Base-by-base conservation (phyloP, 129 eudicot genomes). In the Artemisia annua region DNA sequence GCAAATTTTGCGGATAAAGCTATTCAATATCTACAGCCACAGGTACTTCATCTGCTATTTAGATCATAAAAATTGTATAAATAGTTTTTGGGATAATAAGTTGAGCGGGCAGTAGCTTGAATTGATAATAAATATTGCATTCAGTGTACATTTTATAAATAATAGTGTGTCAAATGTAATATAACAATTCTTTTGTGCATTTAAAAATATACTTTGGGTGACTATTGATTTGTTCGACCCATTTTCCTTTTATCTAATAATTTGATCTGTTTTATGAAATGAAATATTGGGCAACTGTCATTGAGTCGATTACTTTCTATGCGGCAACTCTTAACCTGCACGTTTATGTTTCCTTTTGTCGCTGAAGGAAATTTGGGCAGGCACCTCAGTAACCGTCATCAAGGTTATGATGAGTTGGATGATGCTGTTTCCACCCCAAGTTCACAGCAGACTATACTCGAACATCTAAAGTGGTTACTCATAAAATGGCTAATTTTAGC, bases 11-110 rank as follows among this genome's bases (percentile, higher is more conserved):
- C 77, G 96, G 98, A 30, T 96, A 93, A 84, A 85, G 86, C 86
- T 93, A 93, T 82, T 93, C 97, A 39, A 87, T 93, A 76, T 88
- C 97, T 73, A 93, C 98, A 49, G 97, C 97, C 67, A 93, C 98
- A 0, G 97, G 98, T 93, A 87, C 69, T 59, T 68, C 67, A 28
- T 53, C 67, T 75, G 50, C 30, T 70, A 15, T 78, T 63, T 60
- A 49, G 51, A 54, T 75, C 53, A 43, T 59, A 20, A 67, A 3
- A 72, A 24, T 11, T 46, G 28, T 24, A 24, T 24, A 24, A 24
- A 24, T 24, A 24, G 28, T 24, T 24, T 24, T 24, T 24, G 28
- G 28, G 28, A 24, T 24, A 24, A 24, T 24, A 24, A 24, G 28
- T 24, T 2, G 28, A 24, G 28, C 3, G 28, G 28, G 22, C 1